Conservation (phyloP, 306 rosid genomes). For the Crotalaria pallida region DNA sequence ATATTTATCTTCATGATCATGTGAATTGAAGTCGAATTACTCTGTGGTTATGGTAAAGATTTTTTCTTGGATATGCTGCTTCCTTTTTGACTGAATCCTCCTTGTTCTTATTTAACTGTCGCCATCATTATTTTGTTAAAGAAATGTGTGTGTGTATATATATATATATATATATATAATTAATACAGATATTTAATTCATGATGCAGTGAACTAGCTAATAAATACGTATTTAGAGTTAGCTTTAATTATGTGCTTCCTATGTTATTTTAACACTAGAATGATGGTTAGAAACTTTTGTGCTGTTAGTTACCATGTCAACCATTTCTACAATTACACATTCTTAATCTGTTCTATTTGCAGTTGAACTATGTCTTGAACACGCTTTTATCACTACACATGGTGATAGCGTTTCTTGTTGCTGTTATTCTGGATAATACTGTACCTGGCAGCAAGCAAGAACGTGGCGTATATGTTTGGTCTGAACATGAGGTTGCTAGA, state of each 20-base stretch:
- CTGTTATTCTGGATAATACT: constrained; percentile 84
- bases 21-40: neutral
- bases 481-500: constrained; percentile 70
- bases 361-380: constrained; percentile 84
- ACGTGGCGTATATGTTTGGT: constrained; percentile 97
- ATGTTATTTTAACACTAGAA: neutral
- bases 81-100: neutral
- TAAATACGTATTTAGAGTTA: neutral
- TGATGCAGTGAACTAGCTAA: neutral
- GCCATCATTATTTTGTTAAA: neutral
- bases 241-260: neutral
- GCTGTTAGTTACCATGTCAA: neutral
- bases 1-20: neutral
- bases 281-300: neutral
- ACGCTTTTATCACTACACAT: constrained; percentile 80
- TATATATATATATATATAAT: no score
- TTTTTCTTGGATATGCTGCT: neutral
- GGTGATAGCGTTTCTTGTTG: constrained; percentile 88
- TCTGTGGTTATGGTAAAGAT: neutral
- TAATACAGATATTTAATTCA: neutral
- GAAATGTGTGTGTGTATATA: no score
- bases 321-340: neutral
- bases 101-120: neutral
- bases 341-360: constrained; percentile 24
- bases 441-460: constrained; percentile 94